These are phyloP conservation scores for Recurvomyces mirabilis DNA, from an alignment of 495 filamentous ascomycete genomes.

Conservation along the genomic window DNA sequence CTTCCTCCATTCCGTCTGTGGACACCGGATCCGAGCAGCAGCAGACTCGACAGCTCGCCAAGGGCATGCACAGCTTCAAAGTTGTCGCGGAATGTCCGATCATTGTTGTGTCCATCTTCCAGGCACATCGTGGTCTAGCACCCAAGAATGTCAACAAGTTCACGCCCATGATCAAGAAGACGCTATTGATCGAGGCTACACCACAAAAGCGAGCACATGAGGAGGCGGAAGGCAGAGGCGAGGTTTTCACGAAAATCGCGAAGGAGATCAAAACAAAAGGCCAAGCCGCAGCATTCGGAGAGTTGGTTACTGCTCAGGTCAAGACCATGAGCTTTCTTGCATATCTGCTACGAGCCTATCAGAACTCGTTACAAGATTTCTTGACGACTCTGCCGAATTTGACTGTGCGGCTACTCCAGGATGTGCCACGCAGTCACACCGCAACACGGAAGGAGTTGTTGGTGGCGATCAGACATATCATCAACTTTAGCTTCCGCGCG, in stretches of 20 bases:
- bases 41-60: constrained; percentile 63
- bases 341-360: constrained; percentile 81
- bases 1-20: constrained; percentile 31
- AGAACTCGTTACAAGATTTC: constrained; percentile 80
- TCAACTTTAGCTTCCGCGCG: constrained; percentile 96
- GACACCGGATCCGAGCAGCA: constrained; percentile 75
- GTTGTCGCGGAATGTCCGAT: constrained; percentile 96
- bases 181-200: constrained; percentile 78
- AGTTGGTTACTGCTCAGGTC: constrained; percentile 94
- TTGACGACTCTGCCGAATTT: constrained; percentile 78
- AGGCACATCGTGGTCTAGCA: constrained; percentile 72
- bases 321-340: constrained; percentile 99
- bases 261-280: constrained; percentile 79
- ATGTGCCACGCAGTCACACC: constrained; percentile 89
- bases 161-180: constrained; percentile 84
- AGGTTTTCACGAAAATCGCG: constrained; percentile 85
- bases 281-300: constrained; percentile 69
- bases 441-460: constrained; percentile 87
- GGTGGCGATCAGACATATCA: constrained; percentile 94
- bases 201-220: constrained; percentile 87
- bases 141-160: constrained; percentile 80
- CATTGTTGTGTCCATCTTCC: constrained; percentile 96
- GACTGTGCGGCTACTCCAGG: constrained; percentile 81
- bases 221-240: constrained; percentile 61
- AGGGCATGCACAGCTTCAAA: constrained; percentile 98